These are phyloP conservation scores for Sphenostylis stenocarpa DNA, from an alignment of 306 rosid species.

Conservation along the genomic window DNA sequence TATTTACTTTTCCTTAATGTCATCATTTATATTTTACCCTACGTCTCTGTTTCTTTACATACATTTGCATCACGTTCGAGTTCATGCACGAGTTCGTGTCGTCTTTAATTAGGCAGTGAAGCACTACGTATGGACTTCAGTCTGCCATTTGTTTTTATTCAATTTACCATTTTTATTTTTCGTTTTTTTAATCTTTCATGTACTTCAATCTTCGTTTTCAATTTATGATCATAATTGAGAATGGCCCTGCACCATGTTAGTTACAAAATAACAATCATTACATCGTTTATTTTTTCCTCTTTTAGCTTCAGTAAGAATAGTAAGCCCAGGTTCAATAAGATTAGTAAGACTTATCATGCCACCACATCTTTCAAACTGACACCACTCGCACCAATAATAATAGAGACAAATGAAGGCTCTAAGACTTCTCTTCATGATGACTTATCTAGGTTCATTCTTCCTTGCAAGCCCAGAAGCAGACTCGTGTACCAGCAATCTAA, in stretches of 20 bases:
- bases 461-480: slow-evolving; percentile 49
- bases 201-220: slow-evolving; percentile 17
- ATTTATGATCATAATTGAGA: slow-evolving; percentile 36
- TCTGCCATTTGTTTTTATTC: neutral
- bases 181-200: neutral
- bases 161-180: neutral
- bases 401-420: slow-evolving; percentile 40
- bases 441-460: slow-evolving; percentile 26
- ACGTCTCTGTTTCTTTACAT: slow-evolving; percentile 3
- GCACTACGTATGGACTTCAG: neutral
- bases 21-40: neutral
- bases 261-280: slow-evolving; percentile 39
- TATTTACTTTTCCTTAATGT: neutral
- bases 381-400: neutral
- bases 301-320: slow-evolving; percentile 13
- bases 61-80: slow-evolving; percentile 4
- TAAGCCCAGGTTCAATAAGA: slow-evolving; percentile 5
- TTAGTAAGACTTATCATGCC: slow-evolving; percentile 8
- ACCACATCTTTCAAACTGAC: slow-evolving; percentile 17
- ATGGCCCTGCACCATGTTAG: slow-evolving; percentile 41
- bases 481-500: slow-evolving; percentile 54
- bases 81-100: neutral
- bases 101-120: slow-evolving; percentile 1
- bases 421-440: slow-evolving; percentile 13
- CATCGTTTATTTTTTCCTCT: slow-evolving; percentile 16